These are phyloP conservation scores for Populus tremula DNA, from an alignment of 345 rosid genomes.

Conservation along the genomic window DNA sequence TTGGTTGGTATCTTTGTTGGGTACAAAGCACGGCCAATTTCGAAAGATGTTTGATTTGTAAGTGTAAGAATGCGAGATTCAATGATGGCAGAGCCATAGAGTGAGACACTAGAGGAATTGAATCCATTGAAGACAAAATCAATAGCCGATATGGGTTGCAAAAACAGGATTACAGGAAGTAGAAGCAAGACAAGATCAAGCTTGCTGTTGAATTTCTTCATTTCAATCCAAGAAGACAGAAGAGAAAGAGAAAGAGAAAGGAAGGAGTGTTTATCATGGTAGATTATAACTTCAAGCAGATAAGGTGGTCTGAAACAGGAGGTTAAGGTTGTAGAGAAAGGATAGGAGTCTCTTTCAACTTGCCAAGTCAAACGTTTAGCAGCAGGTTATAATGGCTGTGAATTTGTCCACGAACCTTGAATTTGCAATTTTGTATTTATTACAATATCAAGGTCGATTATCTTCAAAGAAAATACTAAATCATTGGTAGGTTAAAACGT, in stretches of 20 bases:
- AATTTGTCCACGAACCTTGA: not conserved
- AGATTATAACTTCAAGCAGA: not conserved
- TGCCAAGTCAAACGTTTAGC: not conserved
- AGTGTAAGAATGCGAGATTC: conserved; percentile 54
- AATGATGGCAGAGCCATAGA: conserved; percentile 46
- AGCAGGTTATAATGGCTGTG: too few species aligned
- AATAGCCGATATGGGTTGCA: conserved; percentile 30
- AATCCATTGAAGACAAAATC: conserved; percentile 76
- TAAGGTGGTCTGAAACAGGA: not conserved
- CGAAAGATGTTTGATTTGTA: conserved; percentile 46
- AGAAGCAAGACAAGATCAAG: not conserved
- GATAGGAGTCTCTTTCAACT: not conserved
- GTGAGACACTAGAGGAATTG: conserved; percentile 33
- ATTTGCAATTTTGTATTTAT: too few species aligned
- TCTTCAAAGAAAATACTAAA: too few species aligned
- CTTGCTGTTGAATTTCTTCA: conserved; percentile 13
- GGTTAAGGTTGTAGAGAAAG: not conserved
- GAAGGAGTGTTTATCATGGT: conserved; percentile 6
- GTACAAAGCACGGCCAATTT: conserved; percentile 65
- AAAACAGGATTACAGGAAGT: conserved; percentile 5
- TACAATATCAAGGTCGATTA: too few species aligned
- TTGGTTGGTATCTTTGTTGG: conserved; percentile 42
- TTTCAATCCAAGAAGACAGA: conserved; percentile 1
- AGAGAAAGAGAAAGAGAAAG: not conserved
- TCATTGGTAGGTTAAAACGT: too few species aligned